phyloP scores from a whole-genome alignment of 2,329 filamentous ascomycete genomes.

The Capronia epimyces region DNA sequence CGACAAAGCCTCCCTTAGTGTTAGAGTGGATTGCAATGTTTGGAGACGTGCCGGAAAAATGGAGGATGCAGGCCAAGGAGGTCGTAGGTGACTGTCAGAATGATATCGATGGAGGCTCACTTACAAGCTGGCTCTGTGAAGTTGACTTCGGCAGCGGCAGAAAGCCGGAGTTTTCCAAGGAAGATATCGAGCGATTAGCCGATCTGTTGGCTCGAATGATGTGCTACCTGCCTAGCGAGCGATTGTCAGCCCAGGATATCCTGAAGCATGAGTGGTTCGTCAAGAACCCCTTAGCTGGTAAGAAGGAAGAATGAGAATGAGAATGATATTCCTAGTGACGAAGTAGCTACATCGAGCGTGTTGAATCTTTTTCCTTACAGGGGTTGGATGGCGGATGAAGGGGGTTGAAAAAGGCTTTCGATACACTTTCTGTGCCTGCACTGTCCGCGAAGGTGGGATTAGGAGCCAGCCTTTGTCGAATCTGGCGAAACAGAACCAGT shows the following conservation, averaged over 20 bases:
- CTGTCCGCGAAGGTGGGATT: background rate
- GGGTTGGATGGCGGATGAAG: background rate
- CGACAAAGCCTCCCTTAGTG: constrained; percentile 20
- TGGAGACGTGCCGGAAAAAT: constrained; percentile 22
- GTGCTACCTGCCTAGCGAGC: constrained; percentile 12
- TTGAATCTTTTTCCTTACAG: background rate
- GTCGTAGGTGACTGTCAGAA: constrained; percentile 10
- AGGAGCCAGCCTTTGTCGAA: background rate
- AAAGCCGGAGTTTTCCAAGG: constrained; percentile 20
- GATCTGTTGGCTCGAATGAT: constrained; percentile 19
- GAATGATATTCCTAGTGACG: constrained; percentile 10
- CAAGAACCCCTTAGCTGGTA: constrained; percentile 18
- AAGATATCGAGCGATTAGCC: constrained; percentile 20
- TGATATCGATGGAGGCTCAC: constrained; percentile 12
- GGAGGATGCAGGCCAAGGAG: constrained; percentile 19
- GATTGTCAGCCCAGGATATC: constrained; percentile 13
- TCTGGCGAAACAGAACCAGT: no score
- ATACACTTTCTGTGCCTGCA: background rate
- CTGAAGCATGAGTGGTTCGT: constrained; percentile 19
- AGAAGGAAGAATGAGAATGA: no score
- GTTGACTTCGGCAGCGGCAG: constrained; percentile 22
- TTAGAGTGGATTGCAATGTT: constrained; percentile 26
- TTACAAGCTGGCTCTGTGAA: constrained; percentile 24
- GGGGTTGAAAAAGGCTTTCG: background rate
- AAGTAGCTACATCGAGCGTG: constrained; percentile 3